phyloP scores from a whole-genome alignment of 768 basidiomycete species.

The Tubosaeta sp. region DNA sequence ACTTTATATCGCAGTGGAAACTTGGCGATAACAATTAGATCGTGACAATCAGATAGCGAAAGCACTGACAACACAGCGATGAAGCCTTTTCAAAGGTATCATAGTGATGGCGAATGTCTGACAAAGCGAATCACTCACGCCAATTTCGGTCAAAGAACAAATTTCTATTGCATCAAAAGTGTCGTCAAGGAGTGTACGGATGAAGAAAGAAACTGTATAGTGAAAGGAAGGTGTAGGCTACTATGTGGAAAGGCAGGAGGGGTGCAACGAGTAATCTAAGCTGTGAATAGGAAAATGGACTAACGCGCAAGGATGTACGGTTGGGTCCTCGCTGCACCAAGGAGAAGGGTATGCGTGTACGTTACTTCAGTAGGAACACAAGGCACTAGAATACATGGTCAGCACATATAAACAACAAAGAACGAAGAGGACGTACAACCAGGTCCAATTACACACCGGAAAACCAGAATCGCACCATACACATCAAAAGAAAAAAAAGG shows the following conservation, averaged over 20 bases:
- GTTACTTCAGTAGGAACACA: constrained; percentile 26
- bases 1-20: background rate
- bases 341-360: constrained; percentile 28
- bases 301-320: constrained; percentile 19
- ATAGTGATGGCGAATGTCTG: no score
- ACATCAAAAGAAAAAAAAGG: constrained; percentile 16
- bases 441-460: constrained; percentile 27
- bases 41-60: constrained; percentile 5
- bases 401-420: background rate
- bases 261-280: constrained; percentile 25
- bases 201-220: constrained; percentile 20
- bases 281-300: constrained; percentile 7
- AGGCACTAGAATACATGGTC: constrained; percentile 12
- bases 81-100: background rate
- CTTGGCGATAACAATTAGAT: constrained; percentile 7
- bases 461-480: constrained; percentile 32
- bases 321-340: constrained; percentile 19
- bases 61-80: constrained; percentile 4
- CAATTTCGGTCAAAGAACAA: constrained; percentile 3
- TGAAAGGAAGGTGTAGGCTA: constrained; percentile 22
- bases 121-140: background rate
- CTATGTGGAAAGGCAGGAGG: constrained; percentile 7
- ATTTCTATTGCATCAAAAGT: constrained; percentile 24
- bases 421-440: constrained; percentile 15
- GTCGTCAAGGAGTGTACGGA: constrained; percentile 25